phyloP scores from a whole-genome alignment of 495 filamentous ascomycete genomes.

The Hypoxylon intermedium region DNA sequence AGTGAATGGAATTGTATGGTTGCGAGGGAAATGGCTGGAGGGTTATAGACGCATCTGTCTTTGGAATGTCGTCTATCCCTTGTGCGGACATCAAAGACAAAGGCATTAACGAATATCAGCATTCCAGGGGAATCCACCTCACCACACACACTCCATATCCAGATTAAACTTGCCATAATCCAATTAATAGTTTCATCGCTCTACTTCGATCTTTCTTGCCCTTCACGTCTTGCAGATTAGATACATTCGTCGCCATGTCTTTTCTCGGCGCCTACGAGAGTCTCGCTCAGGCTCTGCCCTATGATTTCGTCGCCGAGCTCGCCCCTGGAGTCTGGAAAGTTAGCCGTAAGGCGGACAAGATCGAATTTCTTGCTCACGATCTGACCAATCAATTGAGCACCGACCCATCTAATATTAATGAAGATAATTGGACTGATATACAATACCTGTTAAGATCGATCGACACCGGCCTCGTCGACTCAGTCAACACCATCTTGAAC shows the following conservation, averaged over 20 bases:
- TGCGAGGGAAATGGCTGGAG: constrained; percentile 7
- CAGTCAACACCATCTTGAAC: constrained; percentile 44
- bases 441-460: constrained; percentile 9
- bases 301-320: constrained; percentile 34
- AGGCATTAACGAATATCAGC: constrained; percentile 31
- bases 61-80: constrained; percentile 30
- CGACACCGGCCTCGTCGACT: constrained; percentile 3
- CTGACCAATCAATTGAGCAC: constrained; percentile 24
- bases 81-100: constrained; percentile 30
- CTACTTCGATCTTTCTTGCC: neutral
- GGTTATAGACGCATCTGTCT: constrained; percentile 28
- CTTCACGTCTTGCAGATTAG: neutral
- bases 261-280: constrained; percentile 8
- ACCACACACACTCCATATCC: neutral
- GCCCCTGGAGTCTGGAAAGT: constrained; percentile 35
- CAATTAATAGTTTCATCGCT: neutral
- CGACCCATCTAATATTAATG: neutral
- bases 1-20: constrained; percentile 5
- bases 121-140: constrained; percentile 19
- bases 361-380: constrained; percentile 38
- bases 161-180: constrained; percentile 7
- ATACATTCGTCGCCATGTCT: constrained; percentile 1
- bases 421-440: neutral
- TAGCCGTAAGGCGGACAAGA: constrained; percentile 23
- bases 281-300: constrained; percentile 4